Evolutionary conservation across 305 asterid species (phyloP).

Genomic region (Stenogyne calaminthoides): DNA sequence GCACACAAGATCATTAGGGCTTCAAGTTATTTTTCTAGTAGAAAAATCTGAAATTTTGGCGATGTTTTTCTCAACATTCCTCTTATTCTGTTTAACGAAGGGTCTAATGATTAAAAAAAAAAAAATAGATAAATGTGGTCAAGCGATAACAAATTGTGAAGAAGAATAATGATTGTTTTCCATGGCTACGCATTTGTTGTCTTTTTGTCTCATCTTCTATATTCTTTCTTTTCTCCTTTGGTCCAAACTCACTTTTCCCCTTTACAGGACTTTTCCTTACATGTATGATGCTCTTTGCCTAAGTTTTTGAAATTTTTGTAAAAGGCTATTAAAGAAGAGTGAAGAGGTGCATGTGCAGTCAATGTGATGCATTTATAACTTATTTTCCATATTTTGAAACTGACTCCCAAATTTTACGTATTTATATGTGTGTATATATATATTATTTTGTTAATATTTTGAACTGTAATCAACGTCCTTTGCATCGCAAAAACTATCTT

Average conservation of each 20-base stretch:
- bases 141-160: not conserved
- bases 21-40: not conserved
- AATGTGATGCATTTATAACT: not conserved
- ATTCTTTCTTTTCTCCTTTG: slow-evolving; percentile 20
- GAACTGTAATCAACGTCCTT: too few relatives aligned
- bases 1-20: not conserved
- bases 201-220: slow-evolving; percentile 32
- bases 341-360: slow-evolving; percentile 23
- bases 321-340: slow-evolving; percentile 8
- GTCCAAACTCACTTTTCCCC: not conserved
- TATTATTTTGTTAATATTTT: not conserved
- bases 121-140: slow-evolving; percentile 9
- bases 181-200: slow-evolving; percentile 28
- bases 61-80: not conserved
- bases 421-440: too few relatives aligned
- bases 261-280: not conserved
- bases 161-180: not conserved
- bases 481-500: too few relatives aligned
- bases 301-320: slow-evolving; percentile 14
- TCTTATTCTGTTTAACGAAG: not conserved
- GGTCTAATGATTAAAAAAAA: too few relatives aligned
- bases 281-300: slow-evolving; percentile 26
- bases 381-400: not conserved
- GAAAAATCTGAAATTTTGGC: not conserved
- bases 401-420: too few relatives aligned